Conservation (phyloP, 192 early-diverging fungal genomes). For the Linnemannia schmuckeri region DNA sequence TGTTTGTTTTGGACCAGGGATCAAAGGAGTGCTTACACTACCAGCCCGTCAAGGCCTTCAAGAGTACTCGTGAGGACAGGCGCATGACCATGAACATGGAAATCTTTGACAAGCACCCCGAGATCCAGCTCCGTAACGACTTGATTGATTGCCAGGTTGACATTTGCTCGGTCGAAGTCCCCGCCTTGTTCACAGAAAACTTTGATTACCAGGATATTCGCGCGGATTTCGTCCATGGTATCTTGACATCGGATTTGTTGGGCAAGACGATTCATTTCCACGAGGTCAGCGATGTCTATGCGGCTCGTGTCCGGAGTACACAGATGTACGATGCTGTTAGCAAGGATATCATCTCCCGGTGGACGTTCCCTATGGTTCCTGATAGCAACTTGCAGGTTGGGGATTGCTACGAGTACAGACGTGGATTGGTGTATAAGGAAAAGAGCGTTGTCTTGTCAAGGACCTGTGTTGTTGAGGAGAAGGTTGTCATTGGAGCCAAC, state of each 20-base stretch:
- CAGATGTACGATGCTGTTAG: constrained; percentile 84
- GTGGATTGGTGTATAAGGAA: constrained; percentile 91
- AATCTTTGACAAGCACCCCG: constrained; percentile 71
- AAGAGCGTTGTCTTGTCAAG: constrained; percentile 79
- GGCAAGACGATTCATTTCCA: constrained; percentile 90
- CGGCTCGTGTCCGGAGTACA: constrained; percentile 74
- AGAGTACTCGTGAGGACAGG: constrained; percentile 60
- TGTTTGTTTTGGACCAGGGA: constrained; percentile 87
- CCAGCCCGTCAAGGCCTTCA: constrained; percentile 73
- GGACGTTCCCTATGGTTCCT: constrained; percentile 95
- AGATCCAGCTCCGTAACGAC: constrained; percentile 90
- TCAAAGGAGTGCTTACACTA: constrained; percentile 87
- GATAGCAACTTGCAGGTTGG: constrained; percentile 85
- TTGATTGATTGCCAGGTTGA: constrained; percentile 94
- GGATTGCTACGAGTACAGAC: constrained; percentile 77
- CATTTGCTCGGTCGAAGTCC: constrained; percentile 93
- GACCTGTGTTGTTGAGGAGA: constrained; percentile 75
- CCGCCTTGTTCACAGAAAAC: constrained; percentile 94
- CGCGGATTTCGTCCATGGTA: constrained; percentile 90
- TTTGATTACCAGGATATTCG: constrained; percentile 97
- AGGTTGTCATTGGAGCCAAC: constrained; percentile 85
- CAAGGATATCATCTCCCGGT: constrained; percentile 89
- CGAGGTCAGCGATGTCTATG: constrained; percentile 76
- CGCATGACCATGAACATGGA: constrained; percentile 72
- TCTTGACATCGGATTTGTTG: constrained; percentile 89